A percentile compares a stretch with the other conserved stretches of the same genome.
Evolutionary conservation across 192 early-diverging fungal species (phyloP).

Genomic region (Coemansia sp.): DNA sequence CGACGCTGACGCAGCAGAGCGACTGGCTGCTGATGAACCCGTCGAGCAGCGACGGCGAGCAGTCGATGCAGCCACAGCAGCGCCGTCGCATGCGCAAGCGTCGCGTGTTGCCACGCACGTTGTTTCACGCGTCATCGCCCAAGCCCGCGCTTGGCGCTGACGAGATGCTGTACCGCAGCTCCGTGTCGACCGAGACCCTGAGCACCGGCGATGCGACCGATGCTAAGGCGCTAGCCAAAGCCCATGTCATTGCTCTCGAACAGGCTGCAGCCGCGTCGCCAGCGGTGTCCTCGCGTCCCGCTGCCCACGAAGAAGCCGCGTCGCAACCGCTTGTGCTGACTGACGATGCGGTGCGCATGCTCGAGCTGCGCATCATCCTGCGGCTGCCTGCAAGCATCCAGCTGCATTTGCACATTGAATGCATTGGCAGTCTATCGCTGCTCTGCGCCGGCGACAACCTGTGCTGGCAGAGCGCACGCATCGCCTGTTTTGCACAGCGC

Average conservation of each 20-base stretch:
- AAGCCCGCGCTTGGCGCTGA: constrained; percentile 18
- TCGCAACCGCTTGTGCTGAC: constrained; percentile 8
- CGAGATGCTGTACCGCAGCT: constrained; percentile 9
- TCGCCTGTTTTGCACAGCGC: constrained; percentile 35
- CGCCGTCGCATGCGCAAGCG: constrained; percentile 52
- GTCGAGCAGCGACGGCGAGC: constrained; percentile 43
- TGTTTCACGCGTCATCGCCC: constrained; percentile 24
- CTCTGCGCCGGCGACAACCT: constrained; percentile 30
- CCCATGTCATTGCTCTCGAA: neutral
- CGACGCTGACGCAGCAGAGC: constrained; percentile 49
- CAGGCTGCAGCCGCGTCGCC: neutral
- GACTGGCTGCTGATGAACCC: constrained; percentile 54
- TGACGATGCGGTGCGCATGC: constrained; percentile 21
- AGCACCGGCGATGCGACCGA: neutral
- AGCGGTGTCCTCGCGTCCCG: neutral
- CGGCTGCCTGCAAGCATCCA: constrained; percentile 39
- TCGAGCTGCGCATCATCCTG: constrained; percentile 21
- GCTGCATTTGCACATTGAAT: constrained; percentile 15
- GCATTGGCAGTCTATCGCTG: constrained; percentile 33
- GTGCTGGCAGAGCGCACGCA: constrained; percentile 33
- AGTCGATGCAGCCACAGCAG: constrained; percentile 23
- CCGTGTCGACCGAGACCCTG: constrained; percentile 34
- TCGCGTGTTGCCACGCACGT: constrained; percentile 42
- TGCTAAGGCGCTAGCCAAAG: neutral
- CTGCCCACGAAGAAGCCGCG: neutral